Base-by-base conservation (phyloP, 768 basidiomycete species). In the Tulasnella sp. region DNA sequence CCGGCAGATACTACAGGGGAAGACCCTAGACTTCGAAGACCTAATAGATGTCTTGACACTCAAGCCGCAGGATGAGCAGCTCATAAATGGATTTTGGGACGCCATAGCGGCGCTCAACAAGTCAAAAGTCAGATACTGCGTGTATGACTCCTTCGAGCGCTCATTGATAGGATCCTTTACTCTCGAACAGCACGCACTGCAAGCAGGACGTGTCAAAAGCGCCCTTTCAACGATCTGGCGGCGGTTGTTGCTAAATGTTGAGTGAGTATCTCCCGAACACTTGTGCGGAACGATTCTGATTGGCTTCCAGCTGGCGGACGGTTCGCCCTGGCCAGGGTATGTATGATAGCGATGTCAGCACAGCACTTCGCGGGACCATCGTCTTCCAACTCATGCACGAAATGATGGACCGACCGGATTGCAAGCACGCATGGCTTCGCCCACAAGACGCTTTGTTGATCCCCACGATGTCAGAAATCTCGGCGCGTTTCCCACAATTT, bases 171-270 rank as follows among this genome's bases (percentile, higher is more conserved):
- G 54, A 31, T 49, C 29, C 6, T 17, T 64, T 12, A 14, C 15
- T 34, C 37, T 39, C 40, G 14, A 22, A 38, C 40, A 42, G 40
- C 72, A 94, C 91, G 86, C 87, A 72, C 80, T 93, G 3, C 94
- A 95, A 0, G 89, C 90, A 76, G 88, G 88, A 39, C 86, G 96
- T 69, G 87, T 87, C 81, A 80, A 87, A 54, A 89, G 91, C 34
- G 90, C 93, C 4, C 88, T 93, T 80, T 86, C 90, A 67, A 89
- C 89, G 39, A 86, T 93, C 19, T 98, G 96, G 96, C 88, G 96
- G 42, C 86, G 96, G 38, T 88, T 97, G 67, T 97, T 93, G 81
- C 86, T 92, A 72, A 91, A 93, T 71, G 95, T 98, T 81, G 89
- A 97, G 96, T 97, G 82, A 77, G 91, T 86, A 36, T 67, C 37